Evolutionary conservation across 345 rosid species (phyloP).

Genomic region (Salix brachista): DNA sequence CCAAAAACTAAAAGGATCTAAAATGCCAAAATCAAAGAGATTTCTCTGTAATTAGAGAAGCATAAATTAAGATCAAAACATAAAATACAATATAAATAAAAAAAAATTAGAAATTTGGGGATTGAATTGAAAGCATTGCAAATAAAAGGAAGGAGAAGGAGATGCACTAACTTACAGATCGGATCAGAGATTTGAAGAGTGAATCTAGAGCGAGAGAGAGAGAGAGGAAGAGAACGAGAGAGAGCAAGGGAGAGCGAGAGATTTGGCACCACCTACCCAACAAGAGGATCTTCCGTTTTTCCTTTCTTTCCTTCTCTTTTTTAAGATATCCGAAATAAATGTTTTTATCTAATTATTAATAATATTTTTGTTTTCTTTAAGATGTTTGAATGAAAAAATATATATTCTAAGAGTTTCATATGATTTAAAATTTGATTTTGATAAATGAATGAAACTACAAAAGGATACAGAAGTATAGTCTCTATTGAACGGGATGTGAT

Average conservation of each 20-base stretch:
- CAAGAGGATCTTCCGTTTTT: conserved; percentile 12
- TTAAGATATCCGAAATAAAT: not conserved
- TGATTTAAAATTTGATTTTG: no score
- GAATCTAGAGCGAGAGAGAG: conserved; percentile 5
- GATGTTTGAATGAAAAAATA: no score
- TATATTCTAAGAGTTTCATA: no score
- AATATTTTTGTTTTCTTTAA: no score
- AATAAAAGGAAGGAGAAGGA: not conserved
- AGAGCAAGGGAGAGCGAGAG: conserved; percentile 14
- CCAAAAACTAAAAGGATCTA: conserved; percentile 24
- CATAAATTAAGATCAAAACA: not conserved
- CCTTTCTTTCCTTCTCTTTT: not conserved
- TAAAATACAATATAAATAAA: not conserved
- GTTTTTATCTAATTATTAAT: no score
- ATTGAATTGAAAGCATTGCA: conserved; percentile 3
- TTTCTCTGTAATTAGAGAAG: conserved; percentile 18
- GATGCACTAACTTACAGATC: conserved; percentile 35
- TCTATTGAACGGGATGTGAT: no score
- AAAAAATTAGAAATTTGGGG: conserved; percentile 1
- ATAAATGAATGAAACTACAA: no score
- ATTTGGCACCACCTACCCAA: conserved; percentile 38
- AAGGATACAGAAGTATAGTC: no score
- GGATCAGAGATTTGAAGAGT: conserved; percentile 16
- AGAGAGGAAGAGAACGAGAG: conserved; percentile 4
- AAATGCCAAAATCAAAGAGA: conserved; percentile 20